Conservation (phyloP, 148 eudicot species). For the Nepenthes mirabilis region DNA sequence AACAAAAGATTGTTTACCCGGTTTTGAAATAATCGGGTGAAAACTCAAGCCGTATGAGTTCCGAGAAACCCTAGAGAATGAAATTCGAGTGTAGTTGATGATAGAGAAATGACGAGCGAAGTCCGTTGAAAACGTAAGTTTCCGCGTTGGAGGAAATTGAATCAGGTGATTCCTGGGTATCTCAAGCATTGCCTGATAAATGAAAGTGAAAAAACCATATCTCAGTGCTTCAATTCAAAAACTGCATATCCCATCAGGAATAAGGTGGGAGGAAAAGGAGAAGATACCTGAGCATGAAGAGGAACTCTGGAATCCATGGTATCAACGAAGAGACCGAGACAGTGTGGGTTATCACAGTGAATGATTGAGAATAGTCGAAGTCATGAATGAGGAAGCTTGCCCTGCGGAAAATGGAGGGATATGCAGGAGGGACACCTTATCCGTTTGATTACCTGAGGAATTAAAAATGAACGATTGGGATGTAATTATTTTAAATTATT, state of each 20-base stretch:
- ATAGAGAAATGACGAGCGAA: slow-evolving; percentile 19
- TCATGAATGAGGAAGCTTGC: too few species aligned
- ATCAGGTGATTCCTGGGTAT: slow-evolving; percentile 21
- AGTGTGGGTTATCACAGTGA: neutral
- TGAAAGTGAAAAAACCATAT: neutral
- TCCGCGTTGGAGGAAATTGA: slow-evolving; percentile 23
- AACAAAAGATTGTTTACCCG: slow-evolving; percentile 21
- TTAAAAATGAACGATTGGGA: too few species aligned
- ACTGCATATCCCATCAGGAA: neutral
- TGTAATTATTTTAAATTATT: too few species aligned
- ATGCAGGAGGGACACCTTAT: too few species aligned
- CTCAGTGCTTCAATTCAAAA: neutral
- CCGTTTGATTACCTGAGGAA: too few species aligned
- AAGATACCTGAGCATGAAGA: slow-evolving; percentile 38
- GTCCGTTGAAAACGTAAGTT: slow-evolving; percentile 26
- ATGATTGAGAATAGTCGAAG: too few species aligned
- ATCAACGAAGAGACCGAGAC: slow-evolving; percentile 1
- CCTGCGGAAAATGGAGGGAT: too few species aligned
- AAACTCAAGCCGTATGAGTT: slow-evolving; percentile 3
- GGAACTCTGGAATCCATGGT: slow-evolving; percentile 31
- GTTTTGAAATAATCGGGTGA: slow-evolving; percentile 1
- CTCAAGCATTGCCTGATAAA: slow-evolving; percentile 27
- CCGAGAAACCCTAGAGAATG: slow-evolving; percentile 18
- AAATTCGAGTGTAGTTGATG: slow-evolving; percentile 2
- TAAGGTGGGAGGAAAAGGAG: neutral